Evolutionary conservation across 306 rosid genomes (phyloP).

Genomic region (Oxytropis ochrocephala): DNA sequence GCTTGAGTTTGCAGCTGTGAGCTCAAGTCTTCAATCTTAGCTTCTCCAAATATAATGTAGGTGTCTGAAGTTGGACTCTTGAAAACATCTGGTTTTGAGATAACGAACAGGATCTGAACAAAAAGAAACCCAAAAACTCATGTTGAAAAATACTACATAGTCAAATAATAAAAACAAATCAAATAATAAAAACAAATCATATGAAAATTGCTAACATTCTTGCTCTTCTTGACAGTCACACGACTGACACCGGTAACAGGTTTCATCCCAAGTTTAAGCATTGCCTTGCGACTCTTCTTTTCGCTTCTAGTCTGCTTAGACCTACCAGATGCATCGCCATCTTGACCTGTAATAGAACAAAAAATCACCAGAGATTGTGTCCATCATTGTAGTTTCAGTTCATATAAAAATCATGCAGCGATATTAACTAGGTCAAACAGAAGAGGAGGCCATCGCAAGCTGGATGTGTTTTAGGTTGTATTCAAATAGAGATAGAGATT

Average conservation of each 20-base stretch:
- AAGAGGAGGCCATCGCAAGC: neutral
- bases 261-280: constrained; percentile 87
- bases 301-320: constrained; percentile 91
- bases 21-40: constrained; percentile 85
- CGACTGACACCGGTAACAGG: constrained; percentile 80
- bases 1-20: constrained; percentile 87
- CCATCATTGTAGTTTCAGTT: neutral
- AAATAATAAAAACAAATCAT: neutral
- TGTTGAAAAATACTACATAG: neutral
- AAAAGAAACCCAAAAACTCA: neutral
- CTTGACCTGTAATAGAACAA: constrained; percentile 28
- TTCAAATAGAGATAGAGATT: neutral
- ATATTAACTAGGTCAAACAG: neutral
- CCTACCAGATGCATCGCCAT: constrained; percentile 72
- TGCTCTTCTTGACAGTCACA: constrained; percentile 85
- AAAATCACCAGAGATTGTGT: constrained; percentile 8
- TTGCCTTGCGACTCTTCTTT: constrained; percentile 87
- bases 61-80: constrained; percentile 91
- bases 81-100: constrained; percentile 86
- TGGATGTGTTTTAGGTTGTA: neutral
- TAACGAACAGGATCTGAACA: constrained; percentile 68
- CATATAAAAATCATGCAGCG: neutral
- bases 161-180: neutral
- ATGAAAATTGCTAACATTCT: constrained; percentile 52
- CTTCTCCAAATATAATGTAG: constrained; percentile 81